phyloP scores from a whole-genome alignment of 106 monocot species.

The Dendrobium huoshanense region DNA sequence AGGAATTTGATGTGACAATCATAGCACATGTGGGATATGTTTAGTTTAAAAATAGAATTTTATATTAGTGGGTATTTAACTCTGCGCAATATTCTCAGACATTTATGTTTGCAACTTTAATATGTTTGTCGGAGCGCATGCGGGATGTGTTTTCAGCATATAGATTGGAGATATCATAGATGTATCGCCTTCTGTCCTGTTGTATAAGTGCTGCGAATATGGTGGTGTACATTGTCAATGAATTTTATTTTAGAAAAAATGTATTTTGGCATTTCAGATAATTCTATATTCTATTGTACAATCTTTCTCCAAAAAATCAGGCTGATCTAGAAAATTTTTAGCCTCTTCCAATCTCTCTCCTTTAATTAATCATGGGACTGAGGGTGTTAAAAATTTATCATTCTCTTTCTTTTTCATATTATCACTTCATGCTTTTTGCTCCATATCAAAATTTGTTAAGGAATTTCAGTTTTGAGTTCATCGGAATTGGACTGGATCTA shows the following conservation, averaged over 20 bases:
- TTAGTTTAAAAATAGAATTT: too few species aligned
- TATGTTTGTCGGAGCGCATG: too few species aligned
- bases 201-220: too few species aligned
- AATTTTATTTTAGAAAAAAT: conserved; percentile 30
- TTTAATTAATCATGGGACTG: conserved; percentile 42
- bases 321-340: too few species aligned
- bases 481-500: background rate
- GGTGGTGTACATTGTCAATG: conserved; percentile 19
- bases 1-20: too few species aligned
- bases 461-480: conserved; percentile 15
- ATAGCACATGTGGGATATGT: too few species aligned
- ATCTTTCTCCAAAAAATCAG: background rate
- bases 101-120: too few species aligned
- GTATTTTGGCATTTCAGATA: background rate
- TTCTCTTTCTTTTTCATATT: background rate
- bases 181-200: too few species aligned
- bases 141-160: too few species aligned
- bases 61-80: too few species aligned
- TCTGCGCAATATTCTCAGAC: too few species aligned
- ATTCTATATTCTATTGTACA: conserved; percentile 6
- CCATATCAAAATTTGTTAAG: background rate
- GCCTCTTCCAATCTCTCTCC: conserved; percentile 10
- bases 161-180: too few species aligned
- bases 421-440: background rate
- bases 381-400: conserved; percentile 38